Evolutionary conservation across 164 flowering plant genomes (phyloP), one percentile per base, ranked within the genome.

Genomic region (Dillenia turbinata): DNA sequence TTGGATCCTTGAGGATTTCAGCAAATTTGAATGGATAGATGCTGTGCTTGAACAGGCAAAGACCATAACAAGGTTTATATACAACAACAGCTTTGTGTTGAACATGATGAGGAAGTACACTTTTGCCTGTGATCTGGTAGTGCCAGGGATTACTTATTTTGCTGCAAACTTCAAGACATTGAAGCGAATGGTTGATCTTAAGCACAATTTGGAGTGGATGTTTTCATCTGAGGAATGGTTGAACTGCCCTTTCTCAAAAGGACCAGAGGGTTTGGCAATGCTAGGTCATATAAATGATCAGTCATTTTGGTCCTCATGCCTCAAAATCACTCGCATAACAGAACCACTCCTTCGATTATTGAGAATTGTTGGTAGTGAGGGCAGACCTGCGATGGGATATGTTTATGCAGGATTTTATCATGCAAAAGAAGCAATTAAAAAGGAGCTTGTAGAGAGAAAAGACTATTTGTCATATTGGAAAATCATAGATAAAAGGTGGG

Each of bases 371-470:
- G 76, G 74, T 52, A 52, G 76, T 69, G 80, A 77, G 46, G 73
- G 77, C 48, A 72, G 72, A 62, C 81, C 84, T 19, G 66, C 77
- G 9, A 67, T 79, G 56, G 88, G 81, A 15, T 81, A 71, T 63
- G 56, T 81, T 17, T 84, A 78, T 65, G 76, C 76, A 26, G 82
- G 81, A 10, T 71, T 84, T 73, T 77, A 76, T 10, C 76, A 68
- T 52, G 85, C 79, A 14, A 81, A 75, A 65, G 59, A 63, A 54
- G 49, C 50, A 13, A 74, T 83, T 44, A 64, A 47, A 10, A n/a
- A 11, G 22, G 66, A 73, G 48, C 67, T 75, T 54, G 57, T 63
- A 57, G 61, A 70, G 17, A 66, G 67, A 52, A 81, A 75, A 65
- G 68, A 71, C 10, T 79, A 63, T 56, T 16, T 48, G 2, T 62